Conservation (phyloP, 139 green algal species). For the Chlorella sp. region DNA sequence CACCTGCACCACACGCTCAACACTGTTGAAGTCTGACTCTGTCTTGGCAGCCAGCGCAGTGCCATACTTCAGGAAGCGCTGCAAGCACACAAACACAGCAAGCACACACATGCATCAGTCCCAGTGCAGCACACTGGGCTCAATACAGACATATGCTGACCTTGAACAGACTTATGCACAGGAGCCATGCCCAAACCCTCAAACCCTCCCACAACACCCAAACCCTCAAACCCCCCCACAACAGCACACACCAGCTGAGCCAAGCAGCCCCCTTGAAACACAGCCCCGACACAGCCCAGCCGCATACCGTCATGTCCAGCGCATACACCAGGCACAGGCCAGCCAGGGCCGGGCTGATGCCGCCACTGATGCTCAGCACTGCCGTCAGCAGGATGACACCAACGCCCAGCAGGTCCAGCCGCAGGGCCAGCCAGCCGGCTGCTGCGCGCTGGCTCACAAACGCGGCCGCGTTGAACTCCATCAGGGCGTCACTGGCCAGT, state of each 20-base stretch:
- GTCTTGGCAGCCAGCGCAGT: conserved; percentile 71
- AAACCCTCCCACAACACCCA: too few relatives aligned
- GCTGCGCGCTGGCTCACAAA: conserved; percentile 68
- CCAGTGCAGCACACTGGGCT: too few relatives aligned
- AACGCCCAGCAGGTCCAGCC: conserved; percentile 74
- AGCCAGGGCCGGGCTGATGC: conserved; percentile 39
- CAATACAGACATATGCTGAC: too few relatives aligned
- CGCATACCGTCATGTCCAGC: conserved; percentile 83
- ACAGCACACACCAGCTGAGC: too few relatives aligned
- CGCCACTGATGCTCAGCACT: conserved; percentile 45
- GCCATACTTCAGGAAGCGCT: conserved; percentile 72
- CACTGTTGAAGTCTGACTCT: conserved; percentile 88
- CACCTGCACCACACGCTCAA: conserved; percentile 76
- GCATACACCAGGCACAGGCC: conserved; percentile 62
- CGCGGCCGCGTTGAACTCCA: conserved; percentile 59
- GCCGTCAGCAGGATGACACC: conserved; percentile 42
- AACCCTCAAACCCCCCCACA: too few relatives aligned
- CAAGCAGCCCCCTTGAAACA: too few relatives aligned
- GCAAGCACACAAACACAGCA: too few relatives aligned
- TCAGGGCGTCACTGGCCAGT: conserved; percentile 20
- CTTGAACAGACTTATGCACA: too few relatives aligned
- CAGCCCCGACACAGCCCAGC: too few relatives aligned
- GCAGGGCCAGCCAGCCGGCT: conserved; percentile 72
- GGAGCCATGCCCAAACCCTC: too few relatives aligned
- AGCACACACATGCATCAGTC: too few relatives aligned